These are phyloP conservation scores for Yamadazyma nakazawae DNA, from an alignment of 805 yeast genomes.

Conservation along the genomic window DNA sequence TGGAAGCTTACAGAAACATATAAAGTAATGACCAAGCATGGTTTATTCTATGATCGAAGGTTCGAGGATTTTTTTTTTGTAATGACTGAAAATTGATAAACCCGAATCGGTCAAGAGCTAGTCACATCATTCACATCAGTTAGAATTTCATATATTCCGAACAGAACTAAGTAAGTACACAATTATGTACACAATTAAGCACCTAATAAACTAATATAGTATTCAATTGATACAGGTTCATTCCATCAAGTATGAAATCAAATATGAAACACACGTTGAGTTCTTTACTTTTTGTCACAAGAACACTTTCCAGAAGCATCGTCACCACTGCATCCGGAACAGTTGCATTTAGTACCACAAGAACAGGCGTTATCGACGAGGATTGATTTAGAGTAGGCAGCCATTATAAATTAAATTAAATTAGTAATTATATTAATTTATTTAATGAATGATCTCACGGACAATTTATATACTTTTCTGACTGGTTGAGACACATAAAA, in stretches of 20 bases:
- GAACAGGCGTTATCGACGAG: conserved; percentile 16
- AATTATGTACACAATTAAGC: too few species aligned
- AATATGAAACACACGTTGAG: not conserved
- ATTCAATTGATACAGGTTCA: too few species aligned
- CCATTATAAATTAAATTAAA: conserved; percentile 11
- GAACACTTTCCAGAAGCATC: conserved; percentile 10
- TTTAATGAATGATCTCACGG: not conserved
- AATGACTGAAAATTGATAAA: too few species aligned
- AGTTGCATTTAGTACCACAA: conserved; percentile 23
- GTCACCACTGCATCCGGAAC: conserved; percentile 15
- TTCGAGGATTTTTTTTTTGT: too few species aligned
- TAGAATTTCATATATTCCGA: too few species aligned
- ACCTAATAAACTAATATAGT: too few species aligned
- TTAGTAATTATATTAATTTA: not conserved
- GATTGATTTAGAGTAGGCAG: conserved; percentile 13
- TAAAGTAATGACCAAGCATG: too few species aligned
- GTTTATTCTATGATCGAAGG: too few species aligned
- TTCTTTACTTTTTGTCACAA: conserved; percentile 11
- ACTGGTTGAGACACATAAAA: not conserved
- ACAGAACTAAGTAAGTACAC: not conserved
- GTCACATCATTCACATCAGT: too few species aligned
- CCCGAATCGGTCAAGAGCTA: too few species aligned
- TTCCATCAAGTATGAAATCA: too few species aligned
- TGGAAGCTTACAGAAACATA: too few species aligned
- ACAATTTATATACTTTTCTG: not conserved